phyloP scores from a whole-genome alignment of 1,284 basidiomycete genomes.

The Rhizoctonia solani region DNA sequence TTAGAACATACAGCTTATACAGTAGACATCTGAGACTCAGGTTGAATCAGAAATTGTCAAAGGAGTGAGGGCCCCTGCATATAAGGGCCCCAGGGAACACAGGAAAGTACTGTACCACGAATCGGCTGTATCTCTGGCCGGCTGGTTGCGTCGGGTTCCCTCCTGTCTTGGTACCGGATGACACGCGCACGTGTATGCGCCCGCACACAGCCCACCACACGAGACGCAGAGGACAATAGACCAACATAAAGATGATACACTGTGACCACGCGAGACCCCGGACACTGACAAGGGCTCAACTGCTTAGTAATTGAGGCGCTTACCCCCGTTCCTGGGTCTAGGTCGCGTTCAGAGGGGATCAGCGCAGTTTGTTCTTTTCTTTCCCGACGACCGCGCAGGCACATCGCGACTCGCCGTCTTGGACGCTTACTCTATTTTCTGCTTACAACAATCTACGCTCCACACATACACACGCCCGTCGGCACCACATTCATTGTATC shows the following conservation, averaged over 20 bases:
- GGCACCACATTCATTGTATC: conserved; percentile 31
- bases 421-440: conserved; percentile 15
- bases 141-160: too few species aligned
- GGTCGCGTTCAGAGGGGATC: background rate
- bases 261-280: background rate
- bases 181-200: background rate
- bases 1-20: background rate
- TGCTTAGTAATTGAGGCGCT: background rate
- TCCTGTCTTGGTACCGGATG: background rate
- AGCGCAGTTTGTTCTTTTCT: background rate
- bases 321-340: background rate
- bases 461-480: conserved; percentile 30
- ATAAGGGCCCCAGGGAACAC: background rate
- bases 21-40: background rate
- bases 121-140: too few species aligned
- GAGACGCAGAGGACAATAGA: background rate
- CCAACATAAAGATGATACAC: background rate
- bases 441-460: background rate
- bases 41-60: background rate
- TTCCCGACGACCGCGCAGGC: conserved; percentile 29
- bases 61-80: background rate
- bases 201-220: background rate
- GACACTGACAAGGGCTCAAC: background rate
- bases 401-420: conserved; percentile 15
- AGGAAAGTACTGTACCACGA: too few species aligned